phyloP scores from a whole-genome alignment of 2,329 filamentous ascomycete genomes.

The Stagonosporopsis chrysanthemi region DNA sequence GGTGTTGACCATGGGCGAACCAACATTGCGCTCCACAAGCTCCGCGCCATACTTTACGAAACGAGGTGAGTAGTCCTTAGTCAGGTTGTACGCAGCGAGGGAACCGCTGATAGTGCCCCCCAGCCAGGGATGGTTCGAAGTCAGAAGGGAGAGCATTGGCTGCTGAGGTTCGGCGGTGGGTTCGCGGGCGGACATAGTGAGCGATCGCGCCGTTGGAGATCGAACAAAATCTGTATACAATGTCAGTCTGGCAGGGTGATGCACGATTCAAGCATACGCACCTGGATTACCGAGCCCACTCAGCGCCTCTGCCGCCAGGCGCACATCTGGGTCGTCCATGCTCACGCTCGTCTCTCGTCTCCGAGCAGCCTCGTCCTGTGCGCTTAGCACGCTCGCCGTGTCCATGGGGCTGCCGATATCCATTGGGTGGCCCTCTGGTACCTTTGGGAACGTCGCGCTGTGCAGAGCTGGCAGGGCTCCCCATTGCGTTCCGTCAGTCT shows the following conservation, averaged over 20 bases:
- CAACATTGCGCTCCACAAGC: slow-evolving; percentile 87
- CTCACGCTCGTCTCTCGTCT: slow-evolving; percentile 52
- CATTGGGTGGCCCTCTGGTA: slow-evolving; percentile 40
- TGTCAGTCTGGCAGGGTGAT: slow-evolving; percentile 15
- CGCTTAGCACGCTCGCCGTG: slow-evolving; percentile 54
- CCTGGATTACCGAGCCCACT: slow-evolving; percentile 59
- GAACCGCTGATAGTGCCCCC: slow-evolving; percentile 86
- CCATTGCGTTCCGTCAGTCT: slow-evolving; percentile 35
- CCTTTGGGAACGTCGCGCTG: slow-evolving; percentile 41
- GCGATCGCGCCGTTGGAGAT: slow-evolving; percentile 47
- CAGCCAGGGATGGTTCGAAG: slow-evolving; percentile 85
- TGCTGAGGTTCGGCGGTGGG: slow-evolving; percentile 66
- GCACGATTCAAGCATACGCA: slow-evolving; percentile 35
- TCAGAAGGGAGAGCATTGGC: slow-evolving; percentile 84
- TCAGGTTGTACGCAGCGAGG: slow-evolving; percentile 82
- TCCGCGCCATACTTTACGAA: slow-evolving; percentile 88
- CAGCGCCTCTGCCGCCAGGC: slow-evolving; percentile 59
- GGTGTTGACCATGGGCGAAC: slow-evolving; percentile 81
- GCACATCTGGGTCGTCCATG: slow-evolving; percentile 58
- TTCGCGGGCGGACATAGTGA: slow-evolving; percentile 45
- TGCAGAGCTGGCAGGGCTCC: slow-evolving; percentile 36
- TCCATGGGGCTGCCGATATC: slow-evolving; percentile 55
- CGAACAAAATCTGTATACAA: slow-evolving; percentile 52
- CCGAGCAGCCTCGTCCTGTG: slow-evolving; percentile 43
- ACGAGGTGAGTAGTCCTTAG: slow-evolving; percentile 88